phyloP scores from a whole-genome alignment of 345 rosid species.

The Carallia brachiata region DNA sequence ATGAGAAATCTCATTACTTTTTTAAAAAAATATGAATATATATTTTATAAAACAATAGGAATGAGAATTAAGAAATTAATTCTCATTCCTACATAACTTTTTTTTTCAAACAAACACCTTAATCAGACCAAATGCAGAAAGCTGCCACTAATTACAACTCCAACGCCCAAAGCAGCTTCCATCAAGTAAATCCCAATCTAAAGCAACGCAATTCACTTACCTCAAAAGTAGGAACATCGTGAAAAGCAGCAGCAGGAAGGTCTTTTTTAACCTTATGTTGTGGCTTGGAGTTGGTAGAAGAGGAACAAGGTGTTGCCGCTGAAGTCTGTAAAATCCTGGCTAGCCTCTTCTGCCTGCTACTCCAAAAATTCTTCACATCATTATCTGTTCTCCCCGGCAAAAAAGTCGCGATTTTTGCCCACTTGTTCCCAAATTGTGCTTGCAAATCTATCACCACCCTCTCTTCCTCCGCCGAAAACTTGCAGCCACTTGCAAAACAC shows the following conservation, averaged over 20 bases:
- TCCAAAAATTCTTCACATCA: slow-evolving; percentile 97
- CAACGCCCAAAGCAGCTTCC: too few relatives aligned
- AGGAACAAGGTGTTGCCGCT: slow-evolving; percentile 31
- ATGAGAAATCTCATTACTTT: too few relatives aligned
- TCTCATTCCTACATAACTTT: too few relatives aligned
- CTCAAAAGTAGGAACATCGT: slow-evolving; percentile 19
- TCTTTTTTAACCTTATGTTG: slow-evolving; percentile 19
- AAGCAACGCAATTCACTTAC: slow-evolving; percentile 13
- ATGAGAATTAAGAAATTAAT: too few relatives aligned
- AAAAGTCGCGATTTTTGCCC: slow-evolving; percentile 92
- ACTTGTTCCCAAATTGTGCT: slow-evolving; percentile 78
- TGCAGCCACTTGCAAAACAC: slow-evolving; percentile 59
- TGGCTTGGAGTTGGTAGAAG: slow-evolving; percentile 33
- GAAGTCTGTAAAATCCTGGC: slow-evolving; percentile 65
- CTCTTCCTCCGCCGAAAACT: slow-evolving; percentile 86
- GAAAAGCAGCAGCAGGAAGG: slow-evolving; percentile 10
- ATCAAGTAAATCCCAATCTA: too few relatives aligned
- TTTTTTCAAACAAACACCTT: too few relatives aligned
- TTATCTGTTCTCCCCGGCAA: slow-evolving; percentile 84
- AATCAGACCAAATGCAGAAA: too few relatives aligned
- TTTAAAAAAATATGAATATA: too few relatives aligned
- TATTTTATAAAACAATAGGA: too few relatives aligned
- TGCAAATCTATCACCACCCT: slow-evolving; percentile 86
- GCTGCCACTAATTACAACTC: too few relatives aligned
- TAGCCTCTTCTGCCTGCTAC: slow-evolving; percentile 81